These are phyloP conservation scores for Ilex asprella DNA, from an alignment of 257 asterid genomes.

Conservation along the genomic window DNA sequence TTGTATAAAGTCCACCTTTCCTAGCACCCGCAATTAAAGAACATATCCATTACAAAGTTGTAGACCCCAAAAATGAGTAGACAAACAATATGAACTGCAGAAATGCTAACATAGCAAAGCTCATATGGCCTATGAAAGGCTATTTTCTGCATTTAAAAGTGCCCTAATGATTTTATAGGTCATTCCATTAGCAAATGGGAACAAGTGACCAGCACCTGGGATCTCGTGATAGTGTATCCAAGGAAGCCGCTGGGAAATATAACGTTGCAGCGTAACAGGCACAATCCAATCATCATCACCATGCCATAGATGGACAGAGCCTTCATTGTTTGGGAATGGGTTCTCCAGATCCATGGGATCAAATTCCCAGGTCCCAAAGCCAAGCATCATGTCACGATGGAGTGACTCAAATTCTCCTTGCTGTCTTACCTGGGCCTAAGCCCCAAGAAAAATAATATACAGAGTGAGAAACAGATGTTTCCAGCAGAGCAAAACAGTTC, in stretches of 20 bases:
- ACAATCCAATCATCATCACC: slow-evolving; percentile 72
- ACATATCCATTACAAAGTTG: no score
- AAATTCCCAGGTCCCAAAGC: slow-evolving; percentile 83
- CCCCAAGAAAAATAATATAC: slow-evolving; percentile 1
- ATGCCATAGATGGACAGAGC: slow-evolving; percentile 72
- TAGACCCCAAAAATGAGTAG: no score
- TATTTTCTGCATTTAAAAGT: slow-evolving; percentile 33
- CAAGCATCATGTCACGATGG: slow-evolving; percentile 60
- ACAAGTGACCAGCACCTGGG: slow-evolving; percentile 70
- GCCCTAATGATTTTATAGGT: slow-evolving; percentile 42
- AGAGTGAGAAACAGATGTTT: neutral
- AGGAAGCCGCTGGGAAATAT: slow-evolving; percentile 52
- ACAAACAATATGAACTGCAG: no score
- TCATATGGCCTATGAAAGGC: neutral
- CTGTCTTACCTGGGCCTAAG: slow-evolving; percentile 44
- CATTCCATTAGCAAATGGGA: slow-evolving; percentile 49
- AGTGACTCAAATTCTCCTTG: slow-evolving; percentile 77
- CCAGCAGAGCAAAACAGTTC: neutral
- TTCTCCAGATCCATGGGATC: slow-evolving; percentile 62
- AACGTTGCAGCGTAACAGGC: slow-evolving; percentile 59
- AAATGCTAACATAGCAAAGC: no score
- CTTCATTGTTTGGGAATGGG: slow-evolving; percentile 49
- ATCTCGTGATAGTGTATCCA: slow-evolving; percentile 84
- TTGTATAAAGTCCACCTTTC: no score
- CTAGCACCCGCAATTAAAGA: no score